A percentile compares a stretch with the other conserved stretches of the same genome.
phyloP scores from a whole-genome alignment of 2,329 filamentous ascomycete species.

The Daldinia sp. region DNA sequence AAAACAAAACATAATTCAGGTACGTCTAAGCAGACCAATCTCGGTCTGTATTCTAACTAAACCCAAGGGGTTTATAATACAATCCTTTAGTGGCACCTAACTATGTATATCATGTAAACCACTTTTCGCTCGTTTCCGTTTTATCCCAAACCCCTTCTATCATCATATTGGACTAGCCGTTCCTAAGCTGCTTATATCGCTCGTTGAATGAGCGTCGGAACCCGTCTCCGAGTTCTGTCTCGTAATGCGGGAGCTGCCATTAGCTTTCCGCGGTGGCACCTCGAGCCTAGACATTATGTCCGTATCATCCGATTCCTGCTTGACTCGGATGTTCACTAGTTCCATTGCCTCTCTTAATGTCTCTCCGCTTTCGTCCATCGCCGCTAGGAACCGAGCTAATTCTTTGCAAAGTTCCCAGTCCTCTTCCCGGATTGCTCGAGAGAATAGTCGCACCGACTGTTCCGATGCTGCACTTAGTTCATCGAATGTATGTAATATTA shows the following conservation, averaged over 20 bases:
- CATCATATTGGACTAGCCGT: slow-evolving; percentile 49
- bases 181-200: slow-evolving; percentile 50
- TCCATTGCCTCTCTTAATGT: slow-evolving; percentile 80
- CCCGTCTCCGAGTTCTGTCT: slow-evolving; percentile 50
- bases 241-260: slow-evolving; percentile 44
- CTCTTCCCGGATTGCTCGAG: slow-evolving; percentile 81
- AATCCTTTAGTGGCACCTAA: slow-evolving; percentile 23
- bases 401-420: slow-evolving; percentile 98
- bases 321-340: slow-evolving; percentile 63
- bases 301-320: slow-evolving; percentile 51
- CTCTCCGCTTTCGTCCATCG: slow-evolving; percentile 87
- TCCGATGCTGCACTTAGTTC: slow-evolving; percentile 77
- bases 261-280: slow-evolving; percentile 50
- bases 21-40: slow-evolving; percentile 7
- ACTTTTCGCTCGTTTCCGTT: slow-evolving; percentile 3
- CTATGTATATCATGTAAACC: slow-evolving; percentile 16
- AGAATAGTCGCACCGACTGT: slow-evolving; percentile 84
- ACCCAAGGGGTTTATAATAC: slow-evolving; percentile 22
- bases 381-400: slow-evolving; percentile 92
- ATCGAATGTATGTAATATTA: slow-evolving; percentile 88
- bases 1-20: not conserved
- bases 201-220: slow-evolving; percentile 50
- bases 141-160: slow-evolving; percentile 32
- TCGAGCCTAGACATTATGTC: slow-evolving; percentile 52
- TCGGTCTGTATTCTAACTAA: slow-evolving; percentile 12